These are phyloP conservation scores for Erodium chrysanthum DNA, from an alignment of 441 rosid genomes.

Conservation along the genomic window DNA sequence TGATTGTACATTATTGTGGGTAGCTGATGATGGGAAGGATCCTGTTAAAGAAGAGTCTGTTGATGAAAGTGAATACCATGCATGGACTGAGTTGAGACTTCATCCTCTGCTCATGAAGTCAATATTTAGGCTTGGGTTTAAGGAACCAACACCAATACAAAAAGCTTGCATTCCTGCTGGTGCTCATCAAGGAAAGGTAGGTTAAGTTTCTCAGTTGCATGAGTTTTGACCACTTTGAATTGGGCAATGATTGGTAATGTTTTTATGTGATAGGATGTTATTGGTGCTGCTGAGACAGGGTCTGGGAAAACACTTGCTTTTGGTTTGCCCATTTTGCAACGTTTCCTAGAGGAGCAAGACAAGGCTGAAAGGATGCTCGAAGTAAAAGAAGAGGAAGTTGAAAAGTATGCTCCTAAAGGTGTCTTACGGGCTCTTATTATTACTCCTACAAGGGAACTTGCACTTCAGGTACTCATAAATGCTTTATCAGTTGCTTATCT, in stretches of 20 bases:
- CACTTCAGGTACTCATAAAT: constrained; percentile 54
- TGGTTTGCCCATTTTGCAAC: constrained; percentile 91
- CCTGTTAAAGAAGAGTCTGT: constrained; percentile 34
- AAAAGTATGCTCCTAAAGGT: constrained; percentile 54
- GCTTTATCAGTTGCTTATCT: constrained; percentile 19
- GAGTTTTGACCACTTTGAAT: constrained; percentile 10
- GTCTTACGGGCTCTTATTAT: constrained; percentile 76
- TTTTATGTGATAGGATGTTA: constrained; percentile 58
- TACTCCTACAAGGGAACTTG: constrained; percentile 94
- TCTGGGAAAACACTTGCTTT: constrained; percentile 98
- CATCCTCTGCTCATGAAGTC: constrained; percentile 74
- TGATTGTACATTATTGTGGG: constrained; percentile 5
- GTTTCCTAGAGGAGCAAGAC: constrained; percentile 76
- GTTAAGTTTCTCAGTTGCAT: constrained; percentile 19
- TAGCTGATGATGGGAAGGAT: constrained; percentile 30
- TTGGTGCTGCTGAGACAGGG: constrained; percentile 97
- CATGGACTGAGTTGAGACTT: constrained; percentile 77
- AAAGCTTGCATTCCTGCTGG: constrained; percentile 82
- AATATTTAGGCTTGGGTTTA: constrained; percentile 61
- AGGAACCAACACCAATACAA: constrained; percentile 85
- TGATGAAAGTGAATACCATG: constrained; percentile 51
- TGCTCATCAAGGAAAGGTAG: constrained; percentile 91
- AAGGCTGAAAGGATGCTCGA: constrained; percentile 43
- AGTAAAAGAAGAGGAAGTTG: constrained; percentile 51
- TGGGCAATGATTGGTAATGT: constrained; percentile 12